phyloP scores from a whole-genome alignment of 225 moss, liverwort and hornwort species.

The Pseudisothecium myosuroides region DNA sequence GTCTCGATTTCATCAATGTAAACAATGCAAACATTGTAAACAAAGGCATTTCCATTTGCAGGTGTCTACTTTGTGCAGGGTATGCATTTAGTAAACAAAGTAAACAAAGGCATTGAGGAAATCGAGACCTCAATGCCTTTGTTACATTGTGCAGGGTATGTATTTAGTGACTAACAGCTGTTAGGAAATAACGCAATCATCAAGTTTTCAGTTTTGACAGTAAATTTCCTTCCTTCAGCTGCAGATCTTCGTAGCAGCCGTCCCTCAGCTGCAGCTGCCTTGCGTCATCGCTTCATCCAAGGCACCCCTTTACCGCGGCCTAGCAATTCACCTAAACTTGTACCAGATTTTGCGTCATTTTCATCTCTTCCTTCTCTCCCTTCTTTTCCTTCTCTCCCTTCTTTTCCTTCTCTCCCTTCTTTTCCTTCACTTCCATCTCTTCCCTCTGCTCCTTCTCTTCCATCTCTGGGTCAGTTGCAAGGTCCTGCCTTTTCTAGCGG shows the following conservation, averaged over 20 bases:
- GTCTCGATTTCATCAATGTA: neutral
- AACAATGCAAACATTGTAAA: too few relatives aligned
- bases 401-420: neutral
- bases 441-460: neutral
- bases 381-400: neutral
- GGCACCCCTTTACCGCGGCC: constrained; percentile 18
- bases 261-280: constrained; percentile 79
- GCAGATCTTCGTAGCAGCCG: constrained; percentile 75
- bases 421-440: constrained; percentile 8
- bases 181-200: neutral
- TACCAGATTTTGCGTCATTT: constrained; percentile 22
- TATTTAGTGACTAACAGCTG: neutral
- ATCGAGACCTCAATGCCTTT: neutral
- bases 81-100: too few relatives aligned
- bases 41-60: too few relatives aligned
- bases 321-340: constrained; percentile 8
- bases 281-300: constrained; percentile 68
- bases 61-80: too few relatives aligned
- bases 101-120: too few relatives aligned
- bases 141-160: neutral
- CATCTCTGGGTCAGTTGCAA: constrained; percentile 16
- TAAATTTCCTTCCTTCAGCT: neutral
- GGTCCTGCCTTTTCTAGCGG: neutral
- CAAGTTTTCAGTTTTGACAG: neutral
- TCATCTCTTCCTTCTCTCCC: constrained; percentile 13